A percentile compares a stretch with the other conserved stretches of the same genome.
Conservation (phyloP, 169 alveolate species). For the Plasmodium relictum region DNA sequence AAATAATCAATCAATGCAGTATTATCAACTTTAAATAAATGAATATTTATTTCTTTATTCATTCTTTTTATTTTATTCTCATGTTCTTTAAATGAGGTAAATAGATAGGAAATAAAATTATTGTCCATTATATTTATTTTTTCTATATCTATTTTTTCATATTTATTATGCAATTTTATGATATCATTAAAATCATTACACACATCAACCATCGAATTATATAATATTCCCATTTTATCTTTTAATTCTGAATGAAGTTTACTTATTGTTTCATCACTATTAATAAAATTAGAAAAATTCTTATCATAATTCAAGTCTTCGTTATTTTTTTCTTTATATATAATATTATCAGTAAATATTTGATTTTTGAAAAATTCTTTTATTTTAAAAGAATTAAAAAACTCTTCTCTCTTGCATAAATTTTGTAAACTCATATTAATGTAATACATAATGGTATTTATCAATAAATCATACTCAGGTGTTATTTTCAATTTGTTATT, state of each 20-base stretch:
- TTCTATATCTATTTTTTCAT: conserved; percentile 22
- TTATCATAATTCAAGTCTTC: too few relatives aligned
- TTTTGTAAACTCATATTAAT: conserved; percentile 18
- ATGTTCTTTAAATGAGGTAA: conserved; percentile 28
- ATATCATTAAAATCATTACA: conserved; percentile 28
- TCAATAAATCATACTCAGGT: conserved; percentile 34
- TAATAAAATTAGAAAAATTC: neutral
- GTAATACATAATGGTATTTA: conserved; percentile 15
- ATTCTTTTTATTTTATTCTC: conserved; percentile 40
- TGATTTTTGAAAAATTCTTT: conserved; percentile 34
- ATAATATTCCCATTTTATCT: conserved; percentile 33
- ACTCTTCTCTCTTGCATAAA: conserved; percentile 44
- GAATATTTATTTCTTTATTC: conserved; percentile 20
- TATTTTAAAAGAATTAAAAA: conserved; percentile 13
- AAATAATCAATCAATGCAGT: conserved; percentile 17
- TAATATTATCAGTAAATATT: conserved; percentile 31
- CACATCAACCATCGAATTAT: conserved; percentile 23
- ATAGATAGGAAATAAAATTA: conserved; percentile 9
- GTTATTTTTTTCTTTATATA: neutral
- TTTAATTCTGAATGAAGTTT: conserved; percentile 23
- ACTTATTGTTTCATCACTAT: conserved; percentile 8
- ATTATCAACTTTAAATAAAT: conserved; percentile 39
- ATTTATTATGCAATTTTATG: conserved; percentile 17
- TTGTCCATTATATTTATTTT: conserved; percentile 48
- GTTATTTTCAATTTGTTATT: conserved; percentile 2